Evolutionary conservation across 2,329 filamentous ascomycete species (phyloP).

Genomic region (Verticillium alfalfae): DNA sequence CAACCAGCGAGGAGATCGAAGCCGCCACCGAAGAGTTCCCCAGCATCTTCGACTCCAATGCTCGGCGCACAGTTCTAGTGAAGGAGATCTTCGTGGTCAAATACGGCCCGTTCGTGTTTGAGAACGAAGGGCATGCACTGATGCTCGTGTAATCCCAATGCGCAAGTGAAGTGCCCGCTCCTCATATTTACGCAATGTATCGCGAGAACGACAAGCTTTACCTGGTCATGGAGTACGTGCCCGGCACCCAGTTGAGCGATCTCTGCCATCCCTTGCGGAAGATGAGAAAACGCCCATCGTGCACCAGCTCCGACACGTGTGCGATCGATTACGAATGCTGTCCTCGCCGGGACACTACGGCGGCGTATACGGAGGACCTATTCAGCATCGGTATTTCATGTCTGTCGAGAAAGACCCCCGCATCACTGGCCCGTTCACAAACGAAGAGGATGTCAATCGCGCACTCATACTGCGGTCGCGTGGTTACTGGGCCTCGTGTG

Average conservation of each 20-base stretch:
- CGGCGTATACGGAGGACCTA: background rate
- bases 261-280: background rate
- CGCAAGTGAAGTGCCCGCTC: too few species aligned
- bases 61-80: too few species aligned
- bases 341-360: background rate
- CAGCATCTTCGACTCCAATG: too few species aligned
- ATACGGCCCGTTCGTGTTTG: too few species aligned
- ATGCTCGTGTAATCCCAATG: too few species aligned
- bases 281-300: background rate
- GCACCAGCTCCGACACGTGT: background rate
- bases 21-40: too few species aligned
- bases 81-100: too few species aligned
- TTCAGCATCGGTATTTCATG: background rate
- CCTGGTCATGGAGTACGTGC: background rate
- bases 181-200: background rate
- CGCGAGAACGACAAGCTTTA: background rate
- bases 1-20: too few species aligned
- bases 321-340: background rate
- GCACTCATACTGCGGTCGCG: background rate
- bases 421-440: background rate
- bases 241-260: background rate
- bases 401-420: background rate
- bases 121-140: too few species aligned
- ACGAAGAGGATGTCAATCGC: background rate
- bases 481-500: background rate